phyloP scores from a whole-genome alignment of 305 asterid species.

The Rubia peregrina region DNA sequence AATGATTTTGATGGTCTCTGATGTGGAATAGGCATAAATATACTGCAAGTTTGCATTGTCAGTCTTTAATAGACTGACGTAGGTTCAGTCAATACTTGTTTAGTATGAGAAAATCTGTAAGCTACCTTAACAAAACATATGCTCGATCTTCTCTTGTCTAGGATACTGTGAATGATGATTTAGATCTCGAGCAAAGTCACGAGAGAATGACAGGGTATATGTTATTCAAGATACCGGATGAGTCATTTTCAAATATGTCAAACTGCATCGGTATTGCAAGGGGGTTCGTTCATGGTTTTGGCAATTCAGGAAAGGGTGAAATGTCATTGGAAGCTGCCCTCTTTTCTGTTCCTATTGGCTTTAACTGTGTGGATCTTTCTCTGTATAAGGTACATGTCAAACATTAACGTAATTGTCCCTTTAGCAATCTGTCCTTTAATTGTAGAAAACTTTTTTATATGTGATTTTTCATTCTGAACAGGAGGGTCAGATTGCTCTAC shows the following conservation, averaged over 20 bases:
- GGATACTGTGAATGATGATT: conserved; percentile 40
- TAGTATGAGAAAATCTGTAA: background rate
- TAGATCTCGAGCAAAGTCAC: conserved; percentile 26
- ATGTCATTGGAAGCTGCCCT: conserved; percentile 54
- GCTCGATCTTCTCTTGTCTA: conserved; percentile 19
- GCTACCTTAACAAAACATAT: background rate
- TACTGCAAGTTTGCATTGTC: background rate
- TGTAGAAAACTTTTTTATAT: conserved; percentile 13
- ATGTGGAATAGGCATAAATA: background rate
- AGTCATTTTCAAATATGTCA: conserved; percentile 38
- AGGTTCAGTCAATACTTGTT: conserved; percentile 1
- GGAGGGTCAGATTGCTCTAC: conserved; percentile 72
- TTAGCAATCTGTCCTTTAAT: conserved; percentile 23
- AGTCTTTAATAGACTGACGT: background rate
- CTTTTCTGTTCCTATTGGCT: conserved; percentile 69
- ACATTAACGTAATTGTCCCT: conserved; percentile 15
- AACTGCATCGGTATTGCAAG: conserved; percentile 75
- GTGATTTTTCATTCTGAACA: conserved; percentile 30
- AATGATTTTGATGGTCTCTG: background rate
- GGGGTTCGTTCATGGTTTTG: conserved; percentile 48
- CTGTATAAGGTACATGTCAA: conserved; percentile 55
- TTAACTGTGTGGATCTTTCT: conserved; percentile 69
- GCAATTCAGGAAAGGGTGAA: conserved; percentile 32
- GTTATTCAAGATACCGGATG: conserved; percentile 68
- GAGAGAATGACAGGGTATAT: conserved; percentile 56